Conservation (phyloP, 305 asterid genomes). For the Stenogyne calaminthoides region DNA sequence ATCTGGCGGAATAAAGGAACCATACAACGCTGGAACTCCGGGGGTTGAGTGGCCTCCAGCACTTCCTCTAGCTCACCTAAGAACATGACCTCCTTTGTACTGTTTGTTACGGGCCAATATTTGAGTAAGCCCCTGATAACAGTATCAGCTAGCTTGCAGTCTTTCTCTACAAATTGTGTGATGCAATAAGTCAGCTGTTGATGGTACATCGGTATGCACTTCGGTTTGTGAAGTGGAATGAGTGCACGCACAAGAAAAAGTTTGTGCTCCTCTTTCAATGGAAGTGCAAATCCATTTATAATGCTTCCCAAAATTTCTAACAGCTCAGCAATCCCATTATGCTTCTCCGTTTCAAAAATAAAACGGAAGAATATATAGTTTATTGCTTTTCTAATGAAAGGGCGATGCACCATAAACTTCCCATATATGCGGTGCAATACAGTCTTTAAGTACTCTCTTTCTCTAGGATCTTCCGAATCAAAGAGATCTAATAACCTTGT, state of each 20-base stretch:
- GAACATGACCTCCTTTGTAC: constrained; percentile 92
- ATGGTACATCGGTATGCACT: constrained; percentile 81
- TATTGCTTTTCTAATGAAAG: constrained; percentile 79
- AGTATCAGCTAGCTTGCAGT: constrained; percentile 89
- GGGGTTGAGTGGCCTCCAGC: constrained; percentile 86
- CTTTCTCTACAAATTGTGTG: constrained; percentile 89
- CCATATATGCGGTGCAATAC: constrained; percentile 89
- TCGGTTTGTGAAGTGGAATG: constrained; percentile 91
- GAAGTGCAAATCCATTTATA: constrained; percentile 89
- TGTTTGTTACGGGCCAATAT: constrained; percentile 93
- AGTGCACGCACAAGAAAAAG: constrained; percentile 83
- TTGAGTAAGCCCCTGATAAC: constrained; percentile 85
- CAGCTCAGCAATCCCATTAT: constrained; percentile 86
- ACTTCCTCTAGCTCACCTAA: constrained; percentile 92
- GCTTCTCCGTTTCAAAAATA: constrained; percentile 86
- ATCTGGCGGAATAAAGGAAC: constrained; percentile 81
- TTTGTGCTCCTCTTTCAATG: constrained; percentile 91
- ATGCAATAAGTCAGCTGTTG: constrained; percentile 92
- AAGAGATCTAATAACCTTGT: constrained; percentile 75
- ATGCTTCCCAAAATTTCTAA: constrained; percentile 91
- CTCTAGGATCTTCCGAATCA: constrained; percentile 94
- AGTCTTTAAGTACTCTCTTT: constrained; percentile 86
- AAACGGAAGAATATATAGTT: constrained; percentile 78
- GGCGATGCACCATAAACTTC: constrained; percentile 96
- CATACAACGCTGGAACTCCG: constrained; percentile 93